Percentiles rank a stretch among this genome's conserved stretches.
Evolutionary conservation across 306 rosid species (phyloP).

Genomic region (Gastrolobium bilobum): DNA sequence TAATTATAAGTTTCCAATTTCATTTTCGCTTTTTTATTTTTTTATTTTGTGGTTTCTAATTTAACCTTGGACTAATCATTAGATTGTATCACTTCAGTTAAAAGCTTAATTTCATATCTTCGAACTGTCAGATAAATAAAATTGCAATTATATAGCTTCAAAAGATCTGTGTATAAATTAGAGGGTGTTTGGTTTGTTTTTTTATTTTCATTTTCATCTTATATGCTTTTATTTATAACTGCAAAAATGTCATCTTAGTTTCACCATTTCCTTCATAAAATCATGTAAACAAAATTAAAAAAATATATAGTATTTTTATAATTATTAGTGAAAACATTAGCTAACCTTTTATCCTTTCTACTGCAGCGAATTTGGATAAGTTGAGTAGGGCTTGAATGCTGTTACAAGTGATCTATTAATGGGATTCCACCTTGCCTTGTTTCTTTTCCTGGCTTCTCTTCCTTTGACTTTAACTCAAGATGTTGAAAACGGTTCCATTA

Average conservation of each 20-base stretch:
- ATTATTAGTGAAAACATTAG: not conserved
- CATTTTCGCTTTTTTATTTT: too few relatives aligned
- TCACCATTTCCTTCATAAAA: not conserved
- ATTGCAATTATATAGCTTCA: constrained; percentile 30
- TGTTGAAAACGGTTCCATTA: constrained; percentile 55
- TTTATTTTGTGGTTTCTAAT: not conserved
- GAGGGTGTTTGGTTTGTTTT: not conserved
- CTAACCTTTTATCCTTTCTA: constrained; percentile 1
- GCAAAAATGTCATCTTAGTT: not conserved
- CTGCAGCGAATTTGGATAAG: constrained; percentile 53
- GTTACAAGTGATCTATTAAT: constrained; percentile 53
- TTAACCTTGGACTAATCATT: constrained; percentile 11
- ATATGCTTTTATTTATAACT: not conserved
- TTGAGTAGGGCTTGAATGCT: constrained; percentile 50
- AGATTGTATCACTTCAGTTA: not conserved
- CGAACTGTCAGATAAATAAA: constrained; percentile 35
- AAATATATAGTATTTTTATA: not conserved
- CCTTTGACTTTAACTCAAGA: constrained; percentile 60
- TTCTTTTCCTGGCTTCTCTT: constrained; percentile 67
- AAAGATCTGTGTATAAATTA: constrained; percentile 24
- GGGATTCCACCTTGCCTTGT: constrained; percentile 62
- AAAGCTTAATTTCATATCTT: constrained; percentile 15
- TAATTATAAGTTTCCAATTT: not conserved
- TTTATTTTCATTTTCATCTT: not conserved
- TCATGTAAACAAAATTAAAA: not conserved